Conservation (phyloP, 108 stramenopile species). For the Nitzschia sp. region DNA sequence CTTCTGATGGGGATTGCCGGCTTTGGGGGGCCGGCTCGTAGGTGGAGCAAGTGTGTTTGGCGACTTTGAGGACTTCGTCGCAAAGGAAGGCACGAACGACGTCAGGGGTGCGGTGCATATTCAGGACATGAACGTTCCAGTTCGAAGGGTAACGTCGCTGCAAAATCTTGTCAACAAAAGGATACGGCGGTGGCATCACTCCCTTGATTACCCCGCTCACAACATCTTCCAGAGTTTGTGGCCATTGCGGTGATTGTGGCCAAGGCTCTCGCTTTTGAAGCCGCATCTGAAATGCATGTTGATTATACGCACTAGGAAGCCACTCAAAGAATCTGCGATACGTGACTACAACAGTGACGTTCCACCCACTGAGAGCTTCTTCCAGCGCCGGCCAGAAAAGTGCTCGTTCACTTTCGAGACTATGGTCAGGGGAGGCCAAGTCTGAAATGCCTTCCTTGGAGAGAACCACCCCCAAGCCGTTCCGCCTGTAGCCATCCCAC, state of each 20-base stretch:
- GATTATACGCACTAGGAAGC: slow-evolving; percentile 14
- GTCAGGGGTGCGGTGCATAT: not conserved
- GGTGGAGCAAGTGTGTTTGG: slow-evolving; percentile 3
- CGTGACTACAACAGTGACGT: slow-evolving; percentile 17
- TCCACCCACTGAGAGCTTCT: not conserved
- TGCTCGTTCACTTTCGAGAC: not conserved
- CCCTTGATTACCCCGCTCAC: not conserved
- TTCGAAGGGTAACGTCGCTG: not conserved
- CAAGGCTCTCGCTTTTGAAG: slow-evolving; percentile 10
- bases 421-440: slow-evolving; percentile 4
- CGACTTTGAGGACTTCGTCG: slow-evolving; percentile 1
- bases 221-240: not conserved
- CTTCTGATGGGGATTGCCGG: slow-evolving; percentile 10
- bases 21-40: not conserved
- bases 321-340: slow-evolving; percentile 21
- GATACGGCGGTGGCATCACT: not conserved
- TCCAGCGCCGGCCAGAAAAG: slow-evolving; percentile 14
- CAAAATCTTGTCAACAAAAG: slow-evolving; percentile 4
- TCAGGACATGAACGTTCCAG: not conserved
- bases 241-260: not conserved
- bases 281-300: slow-evolving; percentile 13
- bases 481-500: not conserved
- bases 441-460: slow-evolving; percentile 10
- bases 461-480: slow-evolving; percentile 1
- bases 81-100: slow-evolving; percentile 9